Conservation (phyloP, 2,329 filamentous ascomycete species). For the Fusarium chuoi region DNA sequence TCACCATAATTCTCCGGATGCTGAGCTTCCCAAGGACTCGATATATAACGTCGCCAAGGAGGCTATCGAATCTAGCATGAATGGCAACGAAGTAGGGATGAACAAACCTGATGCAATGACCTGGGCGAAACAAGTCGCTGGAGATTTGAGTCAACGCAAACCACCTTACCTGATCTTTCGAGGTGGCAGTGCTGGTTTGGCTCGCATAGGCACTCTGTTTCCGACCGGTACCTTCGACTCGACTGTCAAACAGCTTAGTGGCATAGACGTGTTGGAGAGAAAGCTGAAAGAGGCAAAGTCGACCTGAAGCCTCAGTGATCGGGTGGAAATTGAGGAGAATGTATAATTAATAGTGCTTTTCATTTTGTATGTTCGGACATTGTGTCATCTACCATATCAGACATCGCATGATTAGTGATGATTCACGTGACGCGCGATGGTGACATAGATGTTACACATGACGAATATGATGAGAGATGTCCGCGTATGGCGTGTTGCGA, state of each 20-base stretch:
- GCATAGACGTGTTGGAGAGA: constrained; percentile 25
- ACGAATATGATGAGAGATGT: constrained; percentile 14
- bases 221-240: constrained; percentile 20
- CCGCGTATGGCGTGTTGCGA: neutral
- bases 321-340: accelerated
- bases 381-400: neutral
- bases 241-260: constrained; percentile 14
- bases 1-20: constrained; percentile 5
- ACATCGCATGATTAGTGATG: too few species aligned
- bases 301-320: neutral
- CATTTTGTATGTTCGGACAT: accelerated
- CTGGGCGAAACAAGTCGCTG: constrained; percentile 33
- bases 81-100: neutral
- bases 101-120: neutral
- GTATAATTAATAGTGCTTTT: too few species aligned
- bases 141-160: constrained; percentile 28
- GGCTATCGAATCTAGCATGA: constrained; percentile 19
- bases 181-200: constrained; percentile 8
- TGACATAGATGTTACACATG: constrained; percentile 16
- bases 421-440: constrained; percentile 23
- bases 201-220: constrained; percentile 7
- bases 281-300: constrained; percentile 10
- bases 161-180: constrained; percentile 19
- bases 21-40: constrained; percentile 8
- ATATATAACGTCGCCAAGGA: constrained; percentile 33